Evolutionary conservation across 148 eudicot genomes (phyloP), one percentile per base, ranked within the genome.

Genomic region (Drosera capensis): DNA sequence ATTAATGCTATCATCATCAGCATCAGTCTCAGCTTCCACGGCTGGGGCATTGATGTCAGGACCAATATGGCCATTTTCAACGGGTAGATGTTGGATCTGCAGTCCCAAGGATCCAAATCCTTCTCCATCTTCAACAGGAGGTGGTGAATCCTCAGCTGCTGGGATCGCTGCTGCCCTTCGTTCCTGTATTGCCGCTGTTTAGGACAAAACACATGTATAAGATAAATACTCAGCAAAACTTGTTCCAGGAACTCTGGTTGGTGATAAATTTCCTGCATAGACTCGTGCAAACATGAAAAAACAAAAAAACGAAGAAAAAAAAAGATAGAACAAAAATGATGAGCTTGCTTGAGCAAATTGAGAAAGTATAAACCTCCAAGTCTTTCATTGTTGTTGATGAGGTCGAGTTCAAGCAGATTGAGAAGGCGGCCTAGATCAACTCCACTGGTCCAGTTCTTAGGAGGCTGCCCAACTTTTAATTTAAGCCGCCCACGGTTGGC

Each of bases 391-490:
- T 68, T 72, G 51, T 79, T 83, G 57, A 88, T 77, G 41, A 83
- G 48, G 65, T 88, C 96, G 54, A 88, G 96, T 62, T 88, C 96
- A 49, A 88, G 94, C 11, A 82, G 73, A 73, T 77, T 79, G 52
- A 88, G 92, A 51, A 88, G 78, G 31, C 96, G 86, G 6, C 96
- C 86, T 28, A 88, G 80, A 68, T 88, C 96, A 56, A 87, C 96
- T 23, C 96, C 96, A 64, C 96, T 87, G 21, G 96, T 87, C 96
- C 96, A 87, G 52, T 87, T 87, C 56, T 82, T 94, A 0, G 96
- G 96, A 41, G 90, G 77, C 57, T 77, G 90, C 35, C 96, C 96
- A 45, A 82, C 75, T 72, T 77, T 87, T 44, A 87, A 65, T 66
- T 87, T 87, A 53, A 87, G 94, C 14, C 96, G 85, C 17, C 96